Percentiles rank a stretch among this genome's conserved stretches.
phyloP scores from a whole-genome alignment of 208 protist genomes.

The Trypanosoma cruzi region DNA sequence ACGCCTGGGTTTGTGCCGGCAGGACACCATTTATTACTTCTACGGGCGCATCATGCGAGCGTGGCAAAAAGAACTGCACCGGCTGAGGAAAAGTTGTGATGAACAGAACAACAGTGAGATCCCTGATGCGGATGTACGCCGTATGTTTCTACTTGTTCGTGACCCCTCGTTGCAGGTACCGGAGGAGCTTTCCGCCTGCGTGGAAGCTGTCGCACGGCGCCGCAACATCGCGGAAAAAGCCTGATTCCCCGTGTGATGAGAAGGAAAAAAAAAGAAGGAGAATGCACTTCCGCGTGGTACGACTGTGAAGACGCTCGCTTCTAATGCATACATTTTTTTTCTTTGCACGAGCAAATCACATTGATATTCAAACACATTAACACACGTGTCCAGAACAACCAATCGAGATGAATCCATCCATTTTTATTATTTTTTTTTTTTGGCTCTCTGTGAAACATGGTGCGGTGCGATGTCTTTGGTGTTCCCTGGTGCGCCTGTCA shows the following conservation, averaged over 20 bases:
- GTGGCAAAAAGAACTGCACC: conserved; percentile 59
- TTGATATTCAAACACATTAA: too few species aligned
- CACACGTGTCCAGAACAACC: too few species aligned
- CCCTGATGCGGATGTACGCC: conserved; percentile 43
- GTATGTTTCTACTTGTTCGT: conserved; percentile 64
- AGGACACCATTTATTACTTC: conserved; percentile 61
- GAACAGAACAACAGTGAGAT: background rate
- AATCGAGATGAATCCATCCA: too few species aligned
- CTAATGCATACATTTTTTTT: too few species aligned
- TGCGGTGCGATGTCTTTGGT: too few species aligned
- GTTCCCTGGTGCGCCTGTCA: too few species aligned
- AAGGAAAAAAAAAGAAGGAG: background rate
- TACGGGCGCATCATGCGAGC: conserved; percentile 74
- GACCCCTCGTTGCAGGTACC: conserved; percentile 79
- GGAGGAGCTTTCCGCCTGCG: conserved; percentile 55
- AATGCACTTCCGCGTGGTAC: too few species aligned
- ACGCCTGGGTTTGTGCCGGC: conserved; percentile 54
- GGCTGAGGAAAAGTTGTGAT: conserved; percentile 14
- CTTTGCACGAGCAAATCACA: too few species aligned
- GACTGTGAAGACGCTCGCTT: too few species aligned
- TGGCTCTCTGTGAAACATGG: too few species aligned
- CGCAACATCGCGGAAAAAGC: background rate
- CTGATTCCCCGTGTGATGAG: too few species aligned
- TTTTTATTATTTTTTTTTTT: too few species aligned
- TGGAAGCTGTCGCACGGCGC: conserved; percentile 51